Base-by-base conservation (phyloP, 352 stramenopile genomes). In the Globisporangium irregulare region DNA sequence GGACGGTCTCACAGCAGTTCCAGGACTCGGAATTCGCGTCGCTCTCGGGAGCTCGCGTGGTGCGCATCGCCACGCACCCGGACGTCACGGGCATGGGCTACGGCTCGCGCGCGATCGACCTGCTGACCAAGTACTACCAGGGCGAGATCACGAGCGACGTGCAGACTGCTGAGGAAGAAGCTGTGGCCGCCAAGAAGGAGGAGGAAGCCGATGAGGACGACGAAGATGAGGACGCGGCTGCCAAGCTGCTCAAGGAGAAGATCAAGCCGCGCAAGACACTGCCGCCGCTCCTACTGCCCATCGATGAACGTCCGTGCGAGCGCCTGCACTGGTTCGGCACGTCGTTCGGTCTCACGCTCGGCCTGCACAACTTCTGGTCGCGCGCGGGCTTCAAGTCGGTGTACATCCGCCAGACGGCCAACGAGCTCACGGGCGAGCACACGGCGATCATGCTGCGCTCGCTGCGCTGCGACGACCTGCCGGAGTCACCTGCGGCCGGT, bases 1-100 rank as follows among this genome's bases (percentile, higher is more conserved):
- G 98, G 98, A 99, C 97, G 18, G 90, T 99, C 24, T 92, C 95
- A 58, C 98, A 99, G 79, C 98, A 99, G 81, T 99, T 99, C 84
- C 97, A 99, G 77, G 98, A 99, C 83, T 93, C 88, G 20, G 97
- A 99, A 57, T 99, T 99, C 76, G 97, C 96, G 25, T 83, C 94
- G 69, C 91, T 99, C 20, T 99, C 93, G 32, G 98, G 98, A 43
- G 97, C 97, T 3, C 90, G 98, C 59, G 87, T 99, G 46, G 98
- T 99, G 46, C 92, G 98, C 54, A 98, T 99, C 68, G 98, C 98
- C 9, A 98, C 98, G 32, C 97, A 99, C 75, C 97, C 98, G 5
- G 96, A 98, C 56, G 95, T 98, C 29, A 94, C 84, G 46, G 83
- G 92, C 55, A 99, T 99, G 95, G 98, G 98, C 66, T 99, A 99